Conservation (phyloP, 768 basidiomycete species). For the Boletus sp. region DNA sequence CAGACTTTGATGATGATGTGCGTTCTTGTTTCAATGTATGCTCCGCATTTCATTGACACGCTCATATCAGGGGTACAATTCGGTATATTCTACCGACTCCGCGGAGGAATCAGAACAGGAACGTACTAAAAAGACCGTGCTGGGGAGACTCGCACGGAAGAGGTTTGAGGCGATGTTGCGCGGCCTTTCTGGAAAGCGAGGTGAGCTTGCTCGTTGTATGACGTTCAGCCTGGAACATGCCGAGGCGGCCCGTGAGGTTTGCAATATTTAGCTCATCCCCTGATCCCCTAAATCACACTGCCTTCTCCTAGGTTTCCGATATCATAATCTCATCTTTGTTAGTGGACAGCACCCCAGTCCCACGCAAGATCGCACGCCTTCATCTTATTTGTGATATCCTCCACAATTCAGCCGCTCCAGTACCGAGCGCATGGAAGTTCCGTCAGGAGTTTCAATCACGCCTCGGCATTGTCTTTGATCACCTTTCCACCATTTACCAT, state of each 20-base stretch:
- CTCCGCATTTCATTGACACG: slow-evolving; percentile 6
- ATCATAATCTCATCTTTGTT: slow-evolving; percentile 86
- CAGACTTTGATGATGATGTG: slow-evolving; percentile 83
- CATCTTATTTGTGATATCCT: slow-evolving; percentile 97
- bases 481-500: slow-evolving; percentile 89
- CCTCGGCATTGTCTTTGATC: slow-evolving; percentile 93
- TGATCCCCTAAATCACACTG: not conserved
- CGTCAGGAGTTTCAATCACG: slow-evolving; percentile 90
- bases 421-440: slow-evolving; percentile 97
- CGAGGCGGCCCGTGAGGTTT: slow-evolving; percentile 90
- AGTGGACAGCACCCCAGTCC: slow-evolving; percentile 93
- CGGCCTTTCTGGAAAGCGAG: slow-evolving; percentile 77
- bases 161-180: slow-evolving; percentile 92
- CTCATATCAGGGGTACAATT: slow-evolving; percentile 69
- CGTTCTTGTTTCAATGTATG: slow-evolving; percentile 12
- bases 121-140: slow-evolving; percentile 64
- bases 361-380: slow-evolving; percentile 91
- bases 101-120: slow-evolving; percentile 93
- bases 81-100: slow-evolving; percentile 88
- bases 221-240: slow-evolving; percentile 96
- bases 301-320: slow-evolving; percentile 66
- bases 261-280: slow-evolving; percentile 6
- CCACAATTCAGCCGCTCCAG: slow-evolving; percentile 91
- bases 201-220: slow-evolving; percentile 94
- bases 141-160: slow-evolving; percentile 76